Evolutionary conservation across 305 asterid species (phyloP).

Genomic region (Rubia balearica): DNA sequence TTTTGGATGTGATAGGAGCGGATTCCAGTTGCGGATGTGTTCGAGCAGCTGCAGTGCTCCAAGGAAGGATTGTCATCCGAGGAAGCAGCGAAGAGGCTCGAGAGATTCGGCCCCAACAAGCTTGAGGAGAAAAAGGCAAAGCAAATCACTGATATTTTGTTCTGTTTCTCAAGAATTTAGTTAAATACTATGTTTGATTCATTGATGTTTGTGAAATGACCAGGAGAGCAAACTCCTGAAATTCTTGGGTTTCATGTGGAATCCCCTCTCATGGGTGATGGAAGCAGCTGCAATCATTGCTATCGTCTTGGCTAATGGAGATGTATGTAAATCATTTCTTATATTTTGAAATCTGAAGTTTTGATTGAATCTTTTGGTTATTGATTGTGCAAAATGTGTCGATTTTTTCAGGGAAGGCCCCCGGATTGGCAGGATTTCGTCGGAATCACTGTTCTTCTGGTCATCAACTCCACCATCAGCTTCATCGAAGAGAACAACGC

Average conservation of each 20-base stretch:
- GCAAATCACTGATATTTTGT: not conserved
- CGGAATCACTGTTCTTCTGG: conserved; percentile 52
- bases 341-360: no score
- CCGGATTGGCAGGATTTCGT: conserved; percentile 91
- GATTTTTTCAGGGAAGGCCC: conserved; percentile 55
- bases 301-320: conserved; percentile 66
- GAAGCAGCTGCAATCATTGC: conserved; percentile 67
- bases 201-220: not conserved
- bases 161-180: not conserved
- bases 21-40: conserved; percentile 74
- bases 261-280: conserved; percentile 76
- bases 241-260: conserved; percentile 75
- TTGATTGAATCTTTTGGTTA: not conserved
- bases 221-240: conserved; percentile 67
- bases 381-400: conserved; percentile 2
- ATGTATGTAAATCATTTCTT: conserved; percentile 23
- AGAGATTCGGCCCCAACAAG: conserved; percentile 71
- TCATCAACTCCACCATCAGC: conserved; percentile 83
- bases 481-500: conserved; percentile 87
- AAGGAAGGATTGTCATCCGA: conserved; percentile 47
- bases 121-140: conserved; percentile 73
- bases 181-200: not conserved
- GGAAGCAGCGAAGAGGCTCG: conserved; percentile 58
- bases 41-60: conserved; percentile 41
- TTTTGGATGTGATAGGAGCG: conserved; percentile 37